These are phyloP conservation scores for Echinochloa phyllopogon DNA, from an alignment of 176 grass and related monocot species.

Conservation along the genomic window DNA sequence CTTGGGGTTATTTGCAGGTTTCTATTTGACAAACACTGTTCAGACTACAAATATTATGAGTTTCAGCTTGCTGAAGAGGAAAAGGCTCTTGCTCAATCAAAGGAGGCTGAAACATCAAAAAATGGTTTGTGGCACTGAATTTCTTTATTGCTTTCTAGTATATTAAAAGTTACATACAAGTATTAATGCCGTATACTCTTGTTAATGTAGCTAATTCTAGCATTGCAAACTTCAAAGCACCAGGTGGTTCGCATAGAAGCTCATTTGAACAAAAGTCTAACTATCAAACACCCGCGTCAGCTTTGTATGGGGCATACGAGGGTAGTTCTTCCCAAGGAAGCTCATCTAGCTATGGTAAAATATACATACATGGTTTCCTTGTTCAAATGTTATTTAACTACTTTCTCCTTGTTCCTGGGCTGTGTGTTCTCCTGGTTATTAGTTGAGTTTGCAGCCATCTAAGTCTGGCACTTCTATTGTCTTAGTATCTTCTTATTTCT, in stretches of 20 bases:
- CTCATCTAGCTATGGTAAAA: constrained; percentile 55
- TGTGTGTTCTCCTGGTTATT: constrained; percentile 9
- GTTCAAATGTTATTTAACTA: neutral
- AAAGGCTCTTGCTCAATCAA: constrained; percentile 62
- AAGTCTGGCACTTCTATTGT: neutral
- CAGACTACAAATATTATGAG: constrained; percentile 95
- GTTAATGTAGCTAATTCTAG: constrained; percentile 47
- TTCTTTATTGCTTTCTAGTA: neutral
- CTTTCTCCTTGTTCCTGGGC: neutral
- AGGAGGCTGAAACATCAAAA: constrained; percentile 60
- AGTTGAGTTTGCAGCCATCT: constrained; percentile 19
- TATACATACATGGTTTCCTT: constrained; percentile 12
- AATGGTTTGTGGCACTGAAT: constrained; percentile 47
- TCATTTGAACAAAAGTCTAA: constrained; percentile 65
- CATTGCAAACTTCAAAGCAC: constrained; percentile 57
- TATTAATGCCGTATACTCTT: constrained; percentile 27
- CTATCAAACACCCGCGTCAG: constrained; percentile 82
- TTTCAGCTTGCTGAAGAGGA: constrained; percentile 79
- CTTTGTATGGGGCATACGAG: constrained; percentile 77
- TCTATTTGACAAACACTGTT: constrained; percentile 87
- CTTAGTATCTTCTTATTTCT: neutral
- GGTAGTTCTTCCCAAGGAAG: constrained; percentile 62
- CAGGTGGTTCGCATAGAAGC: constrained; percentile 51
- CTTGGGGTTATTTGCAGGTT: constrained; percentile 66
- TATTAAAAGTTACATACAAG: neutral